Evolutionary conservation across 2,329 filamentous ascomycete genomes (phyloP).

Genomic region (Beauveria brongniartii): DNA sequence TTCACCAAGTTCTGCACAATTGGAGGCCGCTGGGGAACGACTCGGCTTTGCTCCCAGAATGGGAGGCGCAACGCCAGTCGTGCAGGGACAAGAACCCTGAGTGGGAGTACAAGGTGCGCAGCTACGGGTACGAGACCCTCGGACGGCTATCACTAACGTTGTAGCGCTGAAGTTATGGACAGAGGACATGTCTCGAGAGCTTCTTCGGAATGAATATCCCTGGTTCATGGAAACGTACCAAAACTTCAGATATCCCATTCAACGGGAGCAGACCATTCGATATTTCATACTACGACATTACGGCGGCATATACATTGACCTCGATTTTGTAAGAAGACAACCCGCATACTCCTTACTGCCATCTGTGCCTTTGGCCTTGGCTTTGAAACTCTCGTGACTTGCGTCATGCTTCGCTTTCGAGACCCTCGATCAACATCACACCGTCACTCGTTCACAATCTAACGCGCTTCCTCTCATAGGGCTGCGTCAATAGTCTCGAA

Average conservation of each 20-base stretch:
- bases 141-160: neutral
- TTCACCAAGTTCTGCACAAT: slow-evolving; percentile 52
- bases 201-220: slow-evolving; percentile 61
- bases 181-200: slow-evolving; percentile 55
- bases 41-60: slow-evolving; percentile 52
- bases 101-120: slow-evolving; percentile 62
- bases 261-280: slow-evolving; percentile 63
- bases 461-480: neutral
- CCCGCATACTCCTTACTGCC: neutral
- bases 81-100: slow-evolving; percentile 60
- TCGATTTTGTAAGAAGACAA: slow-evolving; percentile 17
- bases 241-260: slow-evolving; percentile 61
- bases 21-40: slow-evolving; percentile 49
- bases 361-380: too few species aligned
- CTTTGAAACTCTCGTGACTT: neutral
- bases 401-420: too few species aligned
- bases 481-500: slow-evolving; percentile 5
- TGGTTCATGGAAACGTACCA: slow-evolving; percentile 66
- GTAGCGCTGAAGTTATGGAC: slow-evolving; percentile 55
- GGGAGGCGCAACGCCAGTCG: slow-evolving; percentile 56
- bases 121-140: neutral
- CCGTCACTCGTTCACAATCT: neutral
- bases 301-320: slow-evolving; percentile 66
- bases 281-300: slow-evolving; percentile 68
- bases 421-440: neutral